A percentile compares a stretch with the other conserved stretches of the same genome.
Conservation (phyloP, 2,329 filamentous ascomycete genomes). For the Onygenales sp. region DNA sequence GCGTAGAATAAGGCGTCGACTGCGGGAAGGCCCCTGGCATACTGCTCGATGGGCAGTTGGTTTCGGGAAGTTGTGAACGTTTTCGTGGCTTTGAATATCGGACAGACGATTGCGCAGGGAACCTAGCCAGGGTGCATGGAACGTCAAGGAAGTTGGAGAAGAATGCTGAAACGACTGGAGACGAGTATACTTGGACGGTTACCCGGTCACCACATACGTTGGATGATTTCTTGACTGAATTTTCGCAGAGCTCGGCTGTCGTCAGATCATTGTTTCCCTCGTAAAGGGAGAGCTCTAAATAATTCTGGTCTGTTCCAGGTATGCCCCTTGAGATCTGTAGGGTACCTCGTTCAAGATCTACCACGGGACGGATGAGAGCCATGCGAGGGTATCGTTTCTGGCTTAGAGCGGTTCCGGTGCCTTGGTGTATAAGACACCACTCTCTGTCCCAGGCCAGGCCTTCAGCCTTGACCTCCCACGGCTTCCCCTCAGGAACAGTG, state of each 20-base stretch:
- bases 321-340: conserved; percentile 47
- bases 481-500: conserved; percentile 49
- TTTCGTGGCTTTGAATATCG: conserved; percentile 65
- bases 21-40: conserved; percentile 48
- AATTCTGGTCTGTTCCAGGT: conserved; percentile 22
- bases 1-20: conserved; percentile 30
- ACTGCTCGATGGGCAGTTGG: conserved; percentile 2
- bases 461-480: conserved; percentile 72
- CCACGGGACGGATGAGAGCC: conserved; percentile 65
- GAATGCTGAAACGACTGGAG: conserved; percentile 58
- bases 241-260: conserved; percentile 51
- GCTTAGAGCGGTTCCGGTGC: conserved; percentile 72
- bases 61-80: conserved; percentile 31
- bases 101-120: conserved; percentile 59
- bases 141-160: conserved; percentile 68
- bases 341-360: conserved; percentile 61
- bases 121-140: conserved; percentile 74
- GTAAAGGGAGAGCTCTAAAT: conserved; percentile 27
- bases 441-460: conserved; percentile 91
- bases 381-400: conserved; percentile 85
- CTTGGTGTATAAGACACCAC: conserved; percentile 87
- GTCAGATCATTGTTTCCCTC: conserved; percentile 40
- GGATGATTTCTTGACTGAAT: conserved; percentile 38
- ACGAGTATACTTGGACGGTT: conserved; percentile 59
- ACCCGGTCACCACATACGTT: conserved; percentile 79